Evolutionary conservation across 2,329 filamentous ascomycete genomes (phyloP).

Genomic region (Apiospora hydei): DNA sequence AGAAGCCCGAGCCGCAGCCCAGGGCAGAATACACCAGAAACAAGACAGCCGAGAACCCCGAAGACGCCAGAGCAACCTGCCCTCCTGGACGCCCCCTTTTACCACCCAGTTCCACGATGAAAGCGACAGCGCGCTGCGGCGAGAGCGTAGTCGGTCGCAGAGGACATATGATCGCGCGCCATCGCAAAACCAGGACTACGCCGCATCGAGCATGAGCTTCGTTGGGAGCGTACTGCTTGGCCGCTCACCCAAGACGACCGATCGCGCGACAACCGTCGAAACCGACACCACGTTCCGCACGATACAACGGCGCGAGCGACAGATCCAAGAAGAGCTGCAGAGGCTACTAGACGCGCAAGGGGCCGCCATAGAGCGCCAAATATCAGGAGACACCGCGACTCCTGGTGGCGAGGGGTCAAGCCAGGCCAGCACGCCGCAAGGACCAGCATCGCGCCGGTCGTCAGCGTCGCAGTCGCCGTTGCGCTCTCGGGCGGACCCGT

Average conservation of each 20-base stretch:
- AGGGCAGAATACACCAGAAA: neutral
- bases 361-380: constrained; percentile 55
- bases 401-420: constrained; percentile 41
- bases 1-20: constrained; percentile 19
- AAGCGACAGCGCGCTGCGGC: neutral
- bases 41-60: neutral
- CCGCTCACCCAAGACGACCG: constrained; percentile 31
- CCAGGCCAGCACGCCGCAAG: constrained; percentile 44
- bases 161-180: neutral
- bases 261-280: constrained; percentile 23
- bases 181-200: constrained; percentile 16
- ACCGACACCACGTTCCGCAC: constrained; percentile 40
- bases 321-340: constrained; percentile 65
- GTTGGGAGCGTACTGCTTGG: constrained; percentile 39
- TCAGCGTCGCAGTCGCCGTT: constrained; percentile 29
- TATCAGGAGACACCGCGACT: constrained; percentile 32
- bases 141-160: neutral
- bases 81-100: constrained; percentile 36
- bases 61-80: constrained; percentile 24
- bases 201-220: constrained; percentile 34
- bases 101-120: constrained; percentile 29
- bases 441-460: constrained; percentile 30
- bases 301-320: constrained; percentile 53
- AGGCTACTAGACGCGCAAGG: constrained; percentile 65
- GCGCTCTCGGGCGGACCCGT: constrained; percentile 33